phyloP scores from a whole-genome alignment of 352 stramenopile genomes.

The Thraustochytrium sp. region DNA sequence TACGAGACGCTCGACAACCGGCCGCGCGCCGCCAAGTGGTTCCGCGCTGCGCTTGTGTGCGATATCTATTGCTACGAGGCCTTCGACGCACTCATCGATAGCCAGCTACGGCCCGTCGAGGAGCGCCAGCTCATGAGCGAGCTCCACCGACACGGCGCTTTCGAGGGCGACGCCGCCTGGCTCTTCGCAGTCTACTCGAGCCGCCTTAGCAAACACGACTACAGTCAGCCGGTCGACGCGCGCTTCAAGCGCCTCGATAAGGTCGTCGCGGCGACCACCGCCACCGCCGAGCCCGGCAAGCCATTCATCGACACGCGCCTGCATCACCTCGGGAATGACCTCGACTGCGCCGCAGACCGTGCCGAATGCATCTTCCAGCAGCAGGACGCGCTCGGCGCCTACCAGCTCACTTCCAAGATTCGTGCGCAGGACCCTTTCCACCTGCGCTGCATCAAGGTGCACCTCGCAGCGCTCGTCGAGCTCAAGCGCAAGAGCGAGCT shows the following conservation, averaged over 20 bases:
- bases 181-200: slow-evolving; percentile 15
- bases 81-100: slow-evolving; percentile 33
- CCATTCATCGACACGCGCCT: neutral
- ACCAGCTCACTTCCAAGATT: slow-evolving; percentile 55
- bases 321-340: slow-evolving; percentile 18
- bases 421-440: slow-evolving; percentile 69
- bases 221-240: neutral
- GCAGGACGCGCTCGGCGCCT: slow-evolving; percentile 68
- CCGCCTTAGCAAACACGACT: slow-evolving; percentile 33
- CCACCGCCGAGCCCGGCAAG: neutral
- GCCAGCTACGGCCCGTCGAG: slow-evolving; percentile 25
- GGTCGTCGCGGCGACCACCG: neutral
- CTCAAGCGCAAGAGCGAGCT: slow-evolving; percentile 84
- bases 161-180: slow-evolving; percentile 6
- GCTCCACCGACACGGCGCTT: neutral
- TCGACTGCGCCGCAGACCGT: slow-evolving; percentile 15
- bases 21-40: slow-evolving; percentile 69
- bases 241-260: slow-evolving; percentile 23
- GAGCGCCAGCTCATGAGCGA: slow-evolving; percentile 40
- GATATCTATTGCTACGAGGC: slow-evolving; percentile 70
- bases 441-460: slow-evolving; percentile 68
- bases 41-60: slow-evolving; percentile 64
- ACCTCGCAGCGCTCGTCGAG: slow-evolving; percentile 79
- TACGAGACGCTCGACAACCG: slow-evolving; percentile 72
- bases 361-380: slow-evolving; percentile 62